Base-by-base conservation (phyloP, 2,329 filamentous ascomycete species). In the Aspergillus tanneri region DNA sequence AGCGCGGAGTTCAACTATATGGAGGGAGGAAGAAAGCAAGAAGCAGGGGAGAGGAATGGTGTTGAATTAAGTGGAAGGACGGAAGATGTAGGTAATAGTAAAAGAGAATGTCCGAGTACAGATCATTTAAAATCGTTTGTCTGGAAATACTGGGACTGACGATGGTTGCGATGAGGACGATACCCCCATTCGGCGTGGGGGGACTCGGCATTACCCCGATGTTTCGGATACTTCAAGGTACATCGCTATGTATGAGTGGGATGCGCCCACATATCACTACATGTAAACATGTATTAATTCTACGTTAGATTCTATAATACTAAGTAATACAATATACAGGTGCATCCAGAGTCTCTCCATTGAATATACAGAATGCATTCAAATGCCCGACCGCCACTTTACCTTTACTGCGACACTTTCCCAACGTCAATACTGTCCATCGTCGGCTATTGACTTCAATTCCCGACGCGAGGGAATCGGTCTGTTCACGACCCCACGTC, bases 381-480 rank as follows among this genome's bases (percentile, higher is more conserved):
- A n/a, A n/a, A n/a, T n/a, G n/a, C n/a, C n/a, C n/a, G n/a, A n/a
- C n/a, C n/a, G n/a, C n/a, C n/a, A n/a, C n/a, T n/a, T n/a, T n/a
- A n/a, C n/a, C n/a, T n/a, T n/a, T n/a, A n/a, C n/a, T n/a, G n/a
- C n/a, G n/a, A n/a, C n/a, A n/a, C n/a, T n/a, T n/a, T n/a, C n/a
- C n/a, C n/a, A n/a, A n/a, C n/a, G n/a, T n/a, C n/a, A n/a, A n/a
- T n/a, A n/a, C n/a, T n/a, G n/a, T 8, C n/a, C 25, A 28, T 8
- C 24, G 35, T 54, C 57, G 56, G 57, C 45, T 53, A 59, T 54
- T 57, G 52, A 55, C 38, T 35, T 52, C 52, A 54, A 54, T 36
- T 30, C 27, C 52, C 48, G 46, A 52, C 44, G 42, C 58, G 61
- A 60, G 61, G 51, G 39, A 54, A 47, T 34, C 30, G n/a, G 46